A percentile compares a stretch with the other conserved stretches of the same genome.
Conservation (phyloP, 305 asterid genomes). For the Fraxinus nigra region DNA sequence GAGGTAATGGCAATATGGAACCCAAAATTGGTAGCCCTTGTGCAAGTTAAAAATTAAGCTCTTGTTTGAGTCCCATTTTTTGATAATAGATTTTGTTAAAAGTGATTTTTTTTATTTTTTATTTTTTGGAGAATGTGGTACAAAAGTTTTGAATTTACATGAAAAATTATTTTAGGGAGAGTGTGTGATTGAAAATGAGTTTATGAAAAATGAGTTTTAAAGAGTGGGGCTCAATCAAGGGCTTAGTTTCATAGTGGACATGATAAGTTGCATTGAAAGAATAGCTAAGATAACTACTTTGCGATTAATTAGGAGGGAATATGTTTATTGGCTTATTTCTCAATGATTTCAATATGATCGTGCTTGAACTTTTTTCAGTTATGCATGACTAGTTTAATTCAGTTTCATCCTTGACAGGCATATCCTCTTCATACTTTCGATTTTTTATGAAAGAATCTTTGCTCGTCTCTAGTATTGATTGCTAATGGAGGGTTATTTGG, state of each 20-base stretch:
- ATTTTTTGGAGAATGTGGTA: neutral
- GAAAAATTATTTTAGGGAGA: neutral
- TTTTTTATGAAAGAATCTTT: neutral
- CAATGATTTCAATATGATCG: neutral
- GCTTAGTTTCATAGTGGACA: neutral
- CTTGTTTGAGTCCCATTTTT: neutral
- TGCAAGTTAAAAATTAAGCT: neutral
- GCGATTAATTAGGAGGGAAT: neutral
- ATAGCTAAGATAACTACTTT: neutral
- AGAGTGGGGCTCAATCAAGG: neutral
- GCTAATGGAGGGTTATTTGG: conserved; percentile 20
- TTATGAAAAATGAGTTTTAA: neutral
- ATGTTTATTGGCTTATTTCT: neutral
- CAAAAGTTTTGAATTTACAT: neutral
- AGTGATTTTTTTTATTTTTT: neutral
- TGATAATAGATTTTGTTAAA: neutral
- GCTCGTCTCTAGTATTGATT: conserved; percentile 12
- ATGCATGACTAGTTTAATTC: neutral
- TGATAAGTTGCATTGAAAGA: neutral
- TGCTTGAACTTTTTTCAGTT: neutral
- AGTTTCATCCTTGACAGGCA: neutral
- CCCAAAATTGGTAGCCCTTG: neutral
- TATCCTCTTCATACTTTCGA: neutral
- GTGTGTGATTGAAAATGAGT: neutral
- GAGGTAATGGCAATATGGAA: neutral